Evolutionary conservation across 345 rosid species (phyloP).

Genomic region (Zanthoxylum bungeanum): DNA sequence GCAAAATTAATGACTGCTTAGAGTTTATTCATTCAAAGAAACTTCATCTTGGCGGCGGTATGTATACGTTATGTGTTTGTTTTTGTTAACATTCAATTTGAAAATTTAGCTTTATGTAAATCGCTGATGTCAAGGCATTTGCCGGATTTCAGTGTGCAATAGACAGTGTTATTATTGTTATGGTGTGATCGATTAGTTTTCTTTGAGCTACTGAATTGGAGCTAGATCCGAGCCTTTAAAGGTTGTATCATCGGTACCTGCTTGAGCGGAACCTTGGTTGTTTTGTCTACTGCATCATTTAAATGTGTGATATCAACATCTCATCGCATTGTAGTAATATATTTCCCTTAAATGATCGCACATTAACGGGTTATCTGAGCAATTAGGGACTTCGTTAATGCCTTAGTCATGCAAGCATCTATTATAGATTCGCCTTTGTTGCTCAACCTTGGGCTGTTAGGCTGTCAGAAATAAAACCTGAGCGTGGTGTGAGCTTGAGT

Average conservation of each 20-base stretch:
- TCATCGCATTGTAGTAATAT: not conserved
- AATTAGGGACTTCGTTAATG: no score
- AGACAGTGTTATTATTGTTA: not conserved
- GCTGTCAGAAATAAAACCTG: no score
- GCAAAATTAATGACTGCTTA: conserved; percentile 76
- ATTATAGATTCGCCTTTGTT: no score
- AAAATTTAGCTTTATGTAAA: no score
- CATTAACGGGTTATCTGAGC: no score
- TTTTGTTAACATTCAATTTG: not conserved
- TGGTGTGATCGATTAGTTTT: not conserved
- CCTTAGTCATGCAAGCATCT: not conserved
- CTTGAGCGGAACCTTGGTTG: no score
- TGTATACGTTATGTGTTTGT: conserved; percentile 3
- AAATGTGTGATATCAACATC: not conserved
- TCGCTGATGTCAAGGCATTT: not conserved
- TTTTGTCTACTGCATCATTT: no score
- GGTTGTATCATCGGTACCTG: not conserved
- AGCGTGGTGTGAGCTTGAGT: no score
- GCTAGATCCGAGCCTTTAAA: not conserved
- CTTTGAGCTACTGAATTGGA: conserved; percentile 3
- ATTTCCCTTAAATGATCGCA: not conserved
- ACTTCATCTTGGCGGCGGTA: conserved; percentile 60
- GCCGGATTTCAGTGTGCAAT: not conserved
- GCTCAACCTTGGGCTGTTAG: no score
- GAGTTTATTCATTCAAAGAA: conserved; percentile 62